Evolutionary conservation across 352 stramenopile species (phyloP), one percentile per base, ranked within the genome.

Genomic region (Phytopythium sindhum): DNA sequence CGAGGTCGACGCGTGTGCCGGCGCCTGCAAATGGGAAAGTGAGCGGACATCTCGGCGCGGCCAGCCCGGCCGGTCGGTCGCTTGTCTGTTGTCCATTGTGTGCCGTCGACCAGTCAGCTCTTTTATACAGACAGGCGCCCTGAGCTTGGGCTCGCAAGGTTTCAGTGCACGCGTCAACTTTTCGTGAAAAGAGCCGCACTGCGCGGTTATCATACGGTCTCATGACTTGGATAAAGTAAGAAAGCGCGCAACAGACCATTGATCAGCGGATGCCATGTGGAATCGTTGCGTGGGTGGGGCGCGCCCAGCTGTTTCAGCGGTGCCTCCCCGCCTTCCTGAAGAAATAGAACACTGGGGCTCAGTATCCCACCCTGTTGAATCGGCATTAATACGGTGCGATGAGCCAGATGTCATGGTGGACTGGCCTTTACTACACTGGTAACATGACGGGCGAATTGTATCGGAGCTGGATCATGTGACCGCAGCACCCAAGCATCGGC

Each of bases 271-370:
- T n/a, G 53, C 53, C 53, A 59, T 42, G 53, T 59, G 53, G 53
- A 59, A 48, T 44, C 31, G 17, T 4, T 29, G 53, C 53, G 53
- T 59, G 53, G 53, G 33, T 59, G 33, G 28, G 4, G 31, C n/a
- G 31, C n/a, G 29, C 8, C 31, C 53, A 47, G 53, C 53, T 59
- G 53, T 59, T 59, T 45, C 33, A n/a, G 53, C 53, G 53, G 53
- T 59, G 53, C 53, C 53, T 59, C 17, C 53, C 12, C 11, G 52
- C 15, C 29, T 44, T 44, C 39, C 39, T 44, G 39, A 44, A 44
- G 39, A 26, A 24, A n/a, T n/a, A 23, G 29, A 28, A 37, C 26
- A 48, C 39, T 44, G 39, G 4, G 39, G 2, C 4, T 42, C 35
- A 14, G 35, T 42, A 42, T 42, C 5, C 42, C 14, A 24, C 42